Conservation (phyloP, 1,284 basidiomycete genomes). For the Sporisorium exsertum region DNA sequence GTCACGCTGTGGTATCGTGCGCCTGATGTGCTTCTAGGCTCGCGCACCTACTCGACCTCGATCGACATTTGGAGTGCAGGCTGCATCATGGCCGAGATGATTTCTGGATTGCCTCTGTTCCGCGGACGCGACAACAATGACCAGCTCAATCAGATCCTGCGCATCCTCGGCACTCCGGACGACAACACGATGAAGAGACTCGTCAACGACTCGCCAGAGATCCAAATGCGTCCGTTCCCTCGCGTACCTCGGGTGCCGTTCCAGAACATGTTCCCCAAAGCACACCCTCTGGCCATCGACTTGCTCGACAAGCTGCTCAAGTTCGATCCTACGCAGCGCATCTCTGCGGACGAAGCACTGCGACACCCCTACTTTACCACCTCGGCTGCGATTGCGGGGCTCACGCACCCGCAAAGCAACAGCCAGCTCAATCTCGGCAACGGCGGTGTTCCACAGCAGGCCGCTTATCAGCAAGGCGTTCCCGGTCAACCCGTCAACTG, state of each 20-base stretch:
- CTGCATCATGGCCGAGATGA: constrained; percentile 93
- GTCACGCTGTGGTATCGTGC: constrained; percentile 99
- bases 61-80: constrained; percentile 99
- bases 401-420: constrained; percentile 38
- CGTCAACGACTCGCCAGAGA: constrained; percentile 91
- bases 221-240: constrained; percentile 86
- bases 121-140: constrained; percentile 97
- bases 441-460: constrained; percentile 43
- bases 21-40: constrained; percentile 95
- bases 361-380: constrained; percentile 89
- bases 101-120: constrained; percentile 95
- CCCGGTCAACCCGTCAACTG: constrained; percentile 38
- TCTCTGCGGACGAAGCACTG: constrained; percentile 91
- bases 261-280: constrained; percentile 89
- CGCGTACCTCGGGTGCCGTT: constrained; percentile 92
- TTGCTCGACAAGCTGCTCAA: constrained; percentile 94
- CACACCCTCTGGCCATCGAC: constrained; percentile 90
- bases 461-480: constrained; percentile 35
- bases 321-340: constrained; percentile 93
- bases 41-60: constrained; percentile 95
- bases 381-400: constrained; percentile 54
- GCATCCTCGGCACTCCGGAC: constrained; percentile 94
- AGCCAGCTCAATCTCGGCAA: constrained; percentile 50
- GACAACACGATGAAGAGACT: constrained; percentile 90
- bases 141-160: constrained; percentile 96